These are phyloP conservation scores for Fraxinus baroniana DNA, from an alignment of 305 asterid species.

Conservation along the genomic window DNA sequence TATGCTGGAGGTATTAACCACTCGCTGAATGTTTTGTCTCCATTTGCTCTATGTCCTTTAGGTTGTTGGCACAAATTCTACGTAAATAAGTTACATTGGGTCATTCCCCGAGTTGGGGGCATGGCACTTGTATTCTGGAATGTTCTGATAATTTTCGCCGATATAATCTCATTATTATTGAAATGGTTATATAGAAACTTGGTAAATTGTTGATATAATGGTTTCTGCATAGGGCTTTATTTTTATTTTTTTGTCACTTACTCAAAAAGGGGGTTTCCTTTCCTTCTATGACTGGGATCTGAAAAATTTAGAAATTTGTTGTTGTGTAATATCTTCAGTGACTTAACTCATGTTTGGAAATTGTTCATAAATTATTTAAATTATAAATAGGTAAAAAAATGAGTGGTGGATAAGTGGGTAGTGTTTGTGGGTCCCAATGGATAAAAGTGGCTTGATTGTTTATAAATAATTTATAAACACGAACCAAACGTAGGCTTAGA, in stretches of 20 bases:
- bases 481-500: neutral
- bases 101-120: neutral
- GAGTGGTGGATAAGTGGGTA: neutral
- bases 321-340: neutral
- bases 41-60: neutral
- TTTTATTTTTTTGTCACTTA: neutral
- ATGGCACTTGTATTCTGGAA: neutral
- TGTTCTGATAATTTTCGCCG: neutral
- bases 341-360: neutral
- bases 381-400: neutral
- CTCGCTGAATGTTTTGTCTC: neutral
- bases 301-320: neutral
- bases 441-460: neutral
- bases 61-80: neutral
- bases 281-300: neutral
- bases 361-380: neutral
- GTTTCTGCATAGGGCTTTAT: neutral
- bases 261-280: neutral
- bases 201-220: neutral
- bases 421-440: neutral
- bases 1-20: neutral
- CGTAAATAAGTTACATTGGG: neutral
- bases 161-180: slow-evolving; percentile 1
- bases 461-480: neutral
- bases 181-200: neutral